Evolutionary conservation across 495 filamentous ascomycete genomes (phyloP), one percentile per base, ranked within the genome.

Genomic region (Hyphodiscus hymeniophilus): DNA sequence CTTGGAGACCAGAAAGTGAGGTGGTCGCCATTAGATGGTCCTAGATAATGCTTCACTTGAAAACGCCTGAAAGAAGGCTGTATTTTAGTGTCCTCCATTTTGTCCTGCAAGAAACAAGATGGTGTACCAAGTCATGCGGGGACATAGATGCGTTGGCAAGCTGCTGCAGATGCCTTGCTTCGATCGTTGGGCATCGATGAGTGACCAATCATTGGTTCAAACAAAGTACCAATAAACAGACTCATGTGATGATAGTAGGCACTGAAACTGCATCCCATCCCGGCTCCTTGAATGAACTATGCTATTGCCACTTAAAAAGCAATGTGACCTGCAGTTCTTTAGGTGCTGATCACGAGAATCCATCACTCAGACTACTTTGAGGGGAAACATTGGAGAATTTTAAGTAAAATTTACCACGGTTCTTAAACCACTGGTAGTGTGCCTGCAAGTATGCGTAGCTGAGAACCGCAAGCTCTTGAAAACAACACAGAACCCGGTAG

Each of bases 1-100:
- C 43, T n/a, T 46, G 12, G 8, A 46, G 43, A 31, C 43, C 18
- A 31, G 43, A 22, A 36, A 46, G 20, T 22, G 43, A 46, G 31
- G 18, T 24, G 43, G 43, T 46, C 7, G 43, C 43, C 43, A 46
- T 46, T 35, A 13, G 8, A 17, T 15, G 3, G 5, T 28, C 5
- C 26, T 28, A 28, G 26, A 10, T 28, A 28, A 28, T 4, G 26
- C 26, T 45, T 32, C 10, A 13, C 4, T 45, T 34, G 18, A 15
- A 32, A 32, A 28, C 7, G 7, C 11, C 11, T 5, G 21, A 36
- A 17, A 36, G 23, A 22, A 26, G 24, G 20, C 12, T 7, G 3
- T 46, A 31, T 28, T 17, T 7, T n/a, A 22, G 7, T 3, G 30
- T 22, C 2, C 18, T 17, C 13, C 20, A 17, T 3, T 36, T 23